These are phyloP conservation scores for Corrigiola litoralis DNA, from an alignment of 179 eudicot species.

Conservation along the genomic window DNA sequence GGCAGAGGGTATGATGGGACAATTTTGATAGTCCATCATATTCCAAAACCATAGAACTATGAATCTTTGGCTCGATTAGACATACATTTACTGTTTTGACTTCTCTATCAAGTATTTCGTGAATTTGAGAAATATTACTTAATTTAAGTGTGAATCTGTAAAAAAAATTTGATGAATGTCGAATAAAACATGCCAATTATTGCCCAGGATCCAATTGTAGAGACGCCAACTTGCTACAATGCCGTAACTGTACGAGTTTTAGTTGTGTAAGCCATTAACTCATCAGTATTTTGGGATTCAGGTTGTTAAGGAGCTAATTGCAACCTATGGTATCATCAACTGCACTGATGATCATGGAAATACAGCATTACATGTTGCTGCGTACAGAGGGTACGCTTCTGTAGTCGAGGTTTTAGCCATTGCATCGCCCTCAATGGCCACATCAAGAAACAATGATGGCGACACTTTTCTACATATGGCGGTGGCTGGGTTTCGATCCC, in stretches of 20 bases:
- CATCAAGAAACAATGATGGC: constrained; percentile 51
- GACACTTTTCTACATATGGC: constrained; percentile 82
- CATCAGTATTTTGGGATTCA: constrained; percentile 21
- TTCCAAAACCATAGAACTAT: no score
- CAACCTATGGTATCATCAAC: constrained; percentile 43
- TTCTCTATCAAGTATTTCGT: no score
- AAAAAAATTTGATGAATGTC: no score
- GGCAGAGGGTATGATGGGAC: no score
- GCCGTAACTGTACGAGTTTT: neutral
- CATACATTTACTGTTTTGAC: no score
- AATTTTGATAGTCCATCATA: no score
- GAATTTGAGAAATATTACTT: no score
- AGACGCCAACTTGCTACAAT: neutral
- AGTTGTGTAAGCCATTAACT: neutral
- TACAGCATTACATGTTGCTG: constrained; percentile 72
- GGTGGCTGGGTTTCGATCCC: constrained; percentile 63
- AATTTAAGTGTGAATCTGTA: no score
- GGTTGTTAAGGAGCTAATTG: constrained; percentile 55
- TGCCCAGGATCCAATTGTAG: neutral
- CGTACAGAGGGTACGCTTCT: constrained; percentile 55
- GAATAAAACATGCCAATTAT: no score
- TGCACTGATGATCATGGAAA: constrained; percentile 63
- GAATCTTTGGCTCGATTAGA: no score
- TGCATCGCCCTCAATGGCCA: constrained; percentile 38
- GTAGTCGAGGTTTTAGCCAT: constrained; percentile 45